Evolutionary conservation across 106 monocot genomes (phyloP).

Genomic region (Apostasia shenzhenica): DNA sequence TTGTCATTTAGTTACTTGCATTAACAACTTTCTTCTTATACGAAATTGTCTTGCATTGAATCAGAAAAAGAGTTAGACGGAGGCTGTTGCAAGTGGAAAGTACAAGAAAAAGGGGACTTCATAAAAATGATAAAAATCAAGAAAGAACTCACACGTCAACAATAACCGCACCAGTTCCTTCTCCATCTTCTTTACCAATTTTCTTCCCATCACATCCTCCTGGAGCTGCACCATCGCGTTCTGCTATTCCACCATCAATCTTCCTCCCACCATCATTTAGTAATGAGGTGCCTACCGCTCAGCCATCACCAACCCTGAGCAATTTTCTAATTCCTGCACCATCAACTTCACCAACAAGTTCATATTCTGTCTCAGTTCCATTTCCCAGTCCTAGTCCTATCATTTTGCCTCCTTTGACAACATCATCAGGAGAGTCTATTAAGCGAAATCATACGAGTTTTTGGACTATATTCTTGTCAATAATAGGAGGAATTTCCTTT

Average conservation of each 20-base stretch:
- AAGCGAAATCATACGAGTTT: background rate
- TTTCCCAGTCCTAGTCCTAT: background rate
- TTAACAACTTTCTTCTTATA: background rate
- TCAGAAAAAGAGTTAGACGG: conserved; percentile 9
- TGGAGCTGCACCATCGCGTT: conserved; percentile 1
- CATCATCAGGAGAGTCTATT: background rate
- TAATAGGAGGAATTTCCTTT: conserved; percentile 16
- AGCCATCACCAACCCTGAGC: conserved; percentile 1
- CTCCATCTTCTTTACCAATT: conserved; percentile 5
- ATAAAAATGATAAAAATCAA: background rate
- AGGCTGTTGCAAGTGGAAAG: conserved; percentile 27
- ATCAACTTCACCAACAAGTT: conserved; percentile 4
- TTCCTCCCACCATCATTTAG: background rate
- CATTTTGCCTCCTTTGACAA: background rate
- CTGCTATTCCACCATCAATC: background rate
- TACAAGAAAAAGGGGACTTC: background rate
- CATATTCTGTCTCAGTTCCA: background rate
- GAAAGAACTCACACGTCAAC: background rate
- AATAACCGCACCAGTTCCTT: background rate
- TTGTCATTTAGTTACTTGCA: background rate
- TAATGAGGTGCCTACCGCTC: background rate
- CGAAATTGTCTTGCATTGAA: background rate
- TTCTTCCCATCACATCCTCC: conserved; percentile 2
- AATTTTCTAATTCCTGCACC: background rate
- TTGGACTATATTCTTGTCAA: conserved; percentile 5